Evolutionary conservation across 2,329 filamentous ascomycete species (phyloP), one percentile per base, ranked within the genome.

Genomic region (Pseudocercospora macadamiae): DNA sequence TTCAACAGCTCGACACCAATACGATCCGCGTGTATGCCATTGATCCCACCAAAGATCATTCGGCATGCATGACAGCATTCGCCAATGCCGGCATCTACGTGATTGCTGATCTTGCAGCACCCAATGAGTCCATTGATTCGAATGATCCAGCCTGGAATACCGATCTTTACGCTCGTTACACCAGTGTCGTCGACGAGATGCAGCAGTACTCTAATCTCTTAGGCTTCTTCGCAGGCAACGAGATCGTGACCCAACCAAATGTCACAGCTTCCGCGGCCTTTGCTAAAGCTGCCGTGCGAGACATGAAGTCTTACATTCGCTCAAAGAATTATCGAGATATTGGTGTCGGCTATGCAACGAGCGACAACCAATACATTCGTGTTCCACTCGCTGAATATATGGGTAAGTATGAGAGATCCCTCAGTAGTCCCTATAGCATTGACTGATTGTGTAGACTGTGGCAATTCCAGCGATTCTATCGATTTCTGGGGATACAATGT

Each of bases 401-500:
- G 80, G 18, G 9, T 16, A 37, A 14, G 12, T 2, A 3, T 37
- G 34, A 14, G 34, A 6, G 12, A 37, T 6, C n/a, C 34, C 10
- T n/a, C 3, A 12, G 12, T 36, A n/a, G 14, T 36, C 32, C 7
- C 16, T 16, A 16, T 14, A n/a, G 14, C 12, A 36, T 36, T 4
- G 16, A 21, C 37, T 42, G 37, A 42, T 21, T 8, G 16, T 18
- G 23, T 16, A 19, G 92, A 96, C 83, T 99, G 95, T 74, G 90
- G 92, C 60, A 25, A 85, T 61, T 74, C 81, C 25, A 78, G 81
- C 8, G 77, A 79, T 71, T 76, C 89, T 61, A 96, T 97, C 66
- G 95, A 97, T 78, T 97, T 95, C 83, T 97, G 92, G 90, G 95
- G 95, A 59, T 97, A 97, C 88, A 99, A 97, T 83, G 96, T 97